Percentiles rank a stretch among this genome's conserved stretches.
These are phyloP conservation scores for Boechera retrofracta DNA, from an alignment of 345 rosid genomes.

Conservation along the genomic window DNA sequence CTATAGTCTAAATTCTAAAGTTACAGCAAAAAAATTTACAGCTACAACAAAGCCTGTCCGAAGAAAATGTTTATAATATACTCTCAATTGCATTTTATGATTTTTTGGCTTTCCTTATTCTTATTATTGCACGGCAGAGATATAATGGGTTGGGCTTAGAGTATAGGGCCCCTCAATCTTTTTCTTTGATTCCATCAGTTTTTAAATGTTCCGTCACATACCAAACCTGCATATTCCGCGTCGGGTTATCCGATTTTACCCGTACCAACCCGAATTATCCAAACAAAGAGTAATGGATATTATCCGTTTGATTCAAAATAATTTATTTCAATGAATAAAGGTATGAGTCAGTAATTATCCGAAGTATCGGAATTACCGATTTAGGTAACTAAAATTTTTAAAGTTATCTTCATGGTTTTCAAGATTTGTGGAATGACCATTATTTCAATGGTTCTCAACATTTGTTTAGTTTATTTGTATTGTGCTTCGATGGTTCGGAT, in stretches of 20 bases:
- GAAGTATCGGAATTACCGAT: background rate
- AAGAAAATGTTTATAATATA: background rate
- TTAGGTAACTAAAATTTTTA: too few species aligned
- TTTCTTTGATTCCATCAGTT: too few species aligned
- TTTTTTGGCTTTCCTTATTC: background rate
- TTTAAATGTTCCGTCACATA: too few species aligned
- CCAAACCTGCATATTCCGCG: too few species aligned
- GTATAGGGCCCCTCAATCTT: too few species aligned
- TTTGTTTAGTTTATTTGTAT: background rate
- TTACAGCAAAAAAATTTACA: too few species aligned
- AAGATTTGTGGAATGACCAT: background rate
- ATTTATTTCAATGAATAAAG: background rate
- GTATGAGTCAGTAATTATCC: background rate
- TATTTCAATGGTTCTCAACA: background rate
- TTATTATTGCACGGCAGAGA: too few species aligned
- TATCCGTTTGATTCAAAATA: background rate
- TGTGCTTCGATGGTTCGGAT: background rate
- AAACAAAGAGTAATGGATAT: background rate
- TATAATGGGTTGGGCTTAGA: too few species aligned
- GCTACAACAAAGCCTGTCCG: too few species aligned
- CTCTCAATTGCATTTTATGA: background rate
- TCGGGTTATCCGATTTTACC: too few species aligned
- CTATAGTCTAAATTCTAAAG: too few species aligned
- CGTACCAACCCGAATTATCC: background rate
- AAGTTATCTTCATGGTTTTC: too few species aligned